Evolutionary conservation across 345 rosid genomes (phyloP), one percentile per base, ranked within the genome.

Genomic region (Turritis glabra): DNA sequence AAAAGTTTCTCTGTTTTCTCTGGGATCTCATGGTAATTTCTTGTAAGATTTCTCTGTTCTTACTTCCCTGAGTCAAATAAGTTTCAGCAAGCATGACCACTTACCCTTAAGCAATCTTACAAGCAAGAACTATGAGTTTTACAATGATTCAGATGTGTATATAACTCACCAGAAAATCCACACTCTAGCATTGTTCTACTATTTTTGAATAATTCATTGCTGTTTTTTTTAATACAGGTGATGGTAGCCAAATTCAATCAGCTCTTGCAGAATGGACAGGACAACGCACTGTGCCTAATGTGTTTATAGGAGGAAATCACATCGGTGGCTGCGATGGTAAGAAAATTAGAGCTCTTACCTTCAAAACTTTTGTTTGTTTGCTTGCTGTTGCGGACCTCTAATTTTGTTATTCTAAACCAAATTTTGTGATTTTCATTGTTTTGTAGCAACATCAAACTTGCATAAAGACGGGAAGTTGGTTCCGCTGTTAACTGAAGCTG

Each of bases 321-420:
- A 86, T 93, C 2, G 97, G 98, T 44, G 97, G 97, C 78, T 93
- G 93, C 25, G 91, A 89, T 71, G 0, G 98, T 92, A 81, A 83
- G 18, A 32, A 1, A n/a, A 5, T 5, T 0, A 12, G 8, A 32
- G 6, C 80, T 12, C 69, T 54, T 69, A 15, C 1, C 2, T 54
- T 43, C 10, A 2, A 18, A 17, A 19, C 51, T 46, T 3, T 13
- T 44, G 10, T 18, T 54, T 21, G 1, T 1, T 27, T 0, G 1
- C 7, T 13, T 13, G 51, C 51, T 5, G 51, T 11, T 7, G 3
- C 6, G 0, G 2, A 27, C 9, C 3, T 38, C n/a, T 47, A 23
- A 15, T 33, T 50, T 32, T 65, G 14, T 44, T 9, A 46, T 7
- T 6, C 8, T 47, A 2, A 12, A 33, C 51, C 25, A 27, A n/a